phyloP scores from a whole-genome alignment of 352 stramenopile species.

The Phytophthora ohioensis region DNA sequence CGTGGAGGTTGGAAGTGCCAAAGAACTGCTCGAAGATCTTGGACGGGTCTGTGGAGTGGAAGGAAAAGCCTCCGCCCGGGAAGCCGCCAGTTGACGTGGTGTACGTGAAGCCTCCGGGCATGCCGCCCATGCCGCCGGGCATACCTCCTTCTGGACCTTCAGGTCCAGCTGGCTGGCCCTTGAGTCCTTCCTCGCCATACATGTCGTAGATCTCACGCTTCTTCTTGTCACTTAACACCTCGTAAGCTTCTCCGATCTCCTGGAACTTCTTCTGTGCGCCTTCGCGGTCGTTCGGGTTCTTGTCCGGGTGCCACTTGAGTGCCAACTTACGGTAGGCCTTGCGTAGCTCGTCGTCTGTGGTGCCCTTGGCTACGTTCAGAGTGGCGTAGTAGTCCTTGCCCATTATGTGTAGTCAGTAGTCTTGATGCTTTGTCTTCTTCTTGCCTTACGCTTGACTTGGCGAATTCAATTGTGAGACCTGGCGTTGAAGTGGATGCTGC shows the following conservation, averaged over 20 bases:
- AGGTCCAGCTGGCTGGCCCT: slow-evolving; percentile 52
- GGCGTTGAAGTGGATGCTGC: slow-evolving; percentile 23
- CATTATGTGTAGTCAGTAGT: slow-evolving; percentile 49
- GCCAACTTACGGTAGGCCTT: slow-evolving; percentile 92
- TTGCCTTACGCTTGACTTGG: slow-evolving; percentile 18
- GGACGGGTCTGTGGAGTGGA: slow-evolving; percentile 81
- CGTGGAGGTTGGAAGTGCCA: slow-evolving; percentile 81
- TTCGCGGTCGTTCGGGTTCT: slow-evolving; percentile 91
- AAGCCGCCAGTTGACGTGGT: slow-evolving; percentile 56
- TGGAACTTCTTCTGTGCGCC: slow-evolving; percentile 93
- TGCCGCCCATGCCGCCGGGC: slow-evolving; percentile 68
- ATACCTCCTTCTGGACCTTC: slow-evolving; percentile 41
- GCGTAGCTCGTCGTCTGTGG: slow-evolving; percentile 82
- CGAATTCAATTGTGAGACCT: slow-evolving; percentile 33
- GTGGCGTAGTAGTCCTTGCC: slow-evolving; percentile 90
- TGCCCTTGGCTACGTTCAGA: slow-evolving; percentile 71
- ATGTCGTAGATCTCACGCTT: slow-evolving; percentile 94
- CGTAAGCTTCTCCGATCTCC: slow-evolving; percentile 93
- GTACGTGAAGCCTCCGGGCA: slow-evolving; percentile 59
- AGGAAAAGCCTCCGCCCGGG: slow-evolving; percentile 73
- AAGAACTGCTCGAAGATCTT: slow-evolving; percentile 95
- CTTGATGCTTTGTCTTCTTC: slow-evolving; percentile 15
- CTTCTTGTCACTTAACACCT: slow-evolving; percentile 94
- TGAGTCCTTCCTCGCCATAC: slow-evolving; percentile 93
- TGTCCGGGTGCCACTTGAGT: slow-evolving; percentile 94